Percentiles rank a stretch among this genome's conserved stretches.
Conservation (phyloP, 768 basidiomycete genomes). For the Chalciporus chontae region DNA sequence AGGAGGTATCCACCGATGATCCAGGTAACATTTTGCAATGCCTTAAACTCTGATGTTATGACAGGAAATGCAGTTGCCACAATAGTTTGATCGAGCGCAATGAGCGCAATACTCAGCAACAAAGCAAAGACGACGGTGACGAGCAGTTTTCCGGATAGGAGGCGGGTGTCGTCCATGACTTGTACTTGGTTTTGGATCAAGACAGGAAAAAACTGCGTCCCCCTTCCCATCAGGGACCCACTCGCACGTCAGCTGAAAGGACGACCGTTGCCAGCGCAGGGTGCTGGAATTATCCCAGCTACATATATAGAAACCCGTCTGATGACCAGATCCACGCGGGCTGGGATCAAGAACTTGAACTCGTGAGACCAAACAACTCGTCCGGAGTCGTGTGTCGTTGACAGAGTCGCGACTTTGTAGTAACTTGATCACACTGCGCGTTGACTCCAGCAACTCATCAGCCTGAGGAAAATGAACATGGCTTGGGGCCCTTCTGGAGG, state of each 20-base stretch:
- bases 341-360: no score
- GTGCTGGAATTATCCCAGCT: no score
- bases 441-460: no score
- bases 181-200: background rate
- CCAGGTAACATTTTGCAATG: conserved; percentile 38
- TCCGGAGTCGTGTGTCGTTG: no score
- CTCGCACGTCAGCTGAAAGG: background rate
- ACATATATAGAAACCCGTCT: no score
- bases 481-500: no score
- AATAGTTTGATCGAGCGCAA: conserved; percentile 39
- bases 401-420: no score
- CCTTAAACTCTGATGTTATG: conserved; percentile 10
- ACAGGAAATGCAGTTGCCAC: conserved; percentile 55
- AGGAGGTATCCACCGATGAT: conserved; percentile 67
- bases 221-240: background rate
- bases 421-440: no score
- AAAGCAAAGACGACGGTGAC: conserved; percentile 4
- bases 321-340: no score
- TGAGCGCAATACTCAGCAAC: conserved; percentile 8
- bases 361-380: no score
- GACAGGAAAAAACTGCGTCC: background rate
- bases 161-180: conserved; percentile 3
- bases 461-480: no score
- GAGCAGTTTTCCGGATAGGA: conserved; percentile 7
- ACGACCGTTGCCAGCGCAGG: no score